These are phyloP conservation scores for Salvia miltiorrhiza DNA, from an alignment of 257 asterid genomes.

Conservation along the genomic window DNA sequence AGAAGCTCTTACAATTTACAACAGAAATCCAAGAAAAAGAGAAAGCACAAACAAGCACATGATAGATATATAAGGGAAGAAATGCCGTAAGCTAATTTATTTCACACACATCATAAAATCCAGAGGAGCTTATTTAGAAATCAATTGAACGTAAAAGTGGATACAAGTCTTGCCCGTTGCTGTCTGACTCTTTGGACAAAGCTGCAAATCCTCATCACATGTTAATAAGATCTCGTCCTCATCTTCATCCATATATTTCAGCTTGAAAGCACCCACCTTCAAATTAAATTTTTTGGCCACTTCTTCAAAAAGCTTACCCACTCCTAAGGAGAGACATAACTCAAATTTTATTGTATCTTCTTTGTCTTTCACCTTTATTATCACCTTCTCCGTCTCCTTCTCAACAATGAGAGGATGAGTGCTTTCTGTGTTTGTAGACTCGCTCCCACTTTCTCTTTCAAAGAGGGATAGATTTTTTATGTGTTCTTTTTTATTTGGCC, in stretches of 20 bases:
- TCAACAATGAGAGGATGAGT: neutral
- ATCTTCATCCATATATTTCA: neutral
- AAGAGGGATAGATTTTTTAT: too few relatives aligned
- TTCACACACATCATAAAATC: too few relatives aligned
- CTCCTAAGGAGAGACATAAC: neutral
- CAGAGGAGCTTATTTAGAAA: too few relatives aligned
- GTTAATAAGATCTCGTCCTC: neutral
- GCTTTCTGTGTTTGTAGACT: neutral
- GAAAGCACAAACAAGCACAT: too few relatives aligned
- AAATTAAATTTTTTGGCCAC: neutral
- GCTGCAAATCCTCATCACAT: neutral
- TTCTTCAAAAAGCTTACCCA: neutral
- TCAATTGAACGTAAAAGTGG: neutral
- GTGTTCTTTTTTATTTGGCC: too few relatives aligned
- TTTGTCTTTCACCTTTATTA: neutral
- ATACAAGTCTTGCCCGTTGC: neutral
- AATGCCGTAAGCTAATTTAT: too few relatives aligned
- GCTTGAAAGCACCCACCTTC: neutral
- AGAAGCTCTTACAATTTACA: too few relatives aligned
- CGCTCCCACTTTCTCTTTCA: too few relatives aligned
- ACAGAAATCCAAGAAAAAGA: too few relatives aligned
- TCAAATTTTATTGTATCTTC: neutral
- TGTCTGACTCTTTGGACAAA: neutral
- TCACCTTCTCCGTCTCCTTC: neutral
- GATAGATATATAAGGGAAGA: too few relatives aligned